Base-by-base conservation (phyloP, 352 stramenopile species). In the Pythium brassicae region DNA sequence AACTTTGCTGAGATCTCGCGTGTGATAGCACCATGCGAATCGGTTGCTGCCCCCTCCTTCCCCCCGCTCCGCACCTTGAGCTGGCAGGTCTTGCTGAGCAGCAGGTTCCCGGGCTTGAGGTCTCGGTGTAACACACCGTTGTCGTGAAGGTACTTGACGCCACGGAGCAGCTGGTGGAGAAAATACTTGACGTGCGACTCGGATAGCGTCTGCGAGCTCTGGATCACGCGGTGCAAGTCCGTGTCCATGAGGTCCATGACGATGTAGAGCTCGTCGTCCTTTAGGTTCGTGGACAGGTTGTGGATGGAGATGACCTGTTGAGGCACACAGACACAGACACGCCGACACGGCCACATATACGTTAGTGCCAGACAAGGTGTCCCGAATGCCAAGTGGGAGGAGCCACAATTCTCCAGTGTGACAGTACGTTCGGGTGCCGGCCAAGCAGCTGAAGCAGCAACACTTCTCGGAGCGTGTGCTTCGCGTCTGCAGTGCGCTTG, bases 201-300 rank as follows among this genome's bases (percentile, higher is more conserved):
- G 2, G 79, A 88, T 19, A 92, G 73, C 22, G 71, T 57, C 55
- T 90, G 79, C 2, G 79, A 83, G 55, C 79, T 93, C 52, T 95
- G 83, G 20, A 96, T 94, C 45, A 96, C 79, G 19, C 83, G 76
- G 48, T 96, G 87, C 69, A 98, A 70, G 60, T 98, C 93, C 3
- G 85, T 97, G 66, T 98, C 93, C 76, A 98, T 93, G 57, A 97
- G 83, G 46, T 98, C 89, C 91, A 98, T 97, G 7, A 97, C 70
- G 44, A 98, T 96, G 64, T 98, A 98, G n/a, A 98, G 69, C 63
- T 97, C 92, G 51, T 98, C 92, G 51, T 96, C 78, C 34, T 78
- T 77, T 9, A 97, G 68, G 58, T 97, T 97, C 5, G 85, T 76
- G 6, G 74, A 87, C 17, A 95, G 59, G 50, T 92, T 89, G 60